Base-by-base conservation (phyloP, 768 basidiomycete genomes). In the Chlorophyllum brunneum region DNA sequence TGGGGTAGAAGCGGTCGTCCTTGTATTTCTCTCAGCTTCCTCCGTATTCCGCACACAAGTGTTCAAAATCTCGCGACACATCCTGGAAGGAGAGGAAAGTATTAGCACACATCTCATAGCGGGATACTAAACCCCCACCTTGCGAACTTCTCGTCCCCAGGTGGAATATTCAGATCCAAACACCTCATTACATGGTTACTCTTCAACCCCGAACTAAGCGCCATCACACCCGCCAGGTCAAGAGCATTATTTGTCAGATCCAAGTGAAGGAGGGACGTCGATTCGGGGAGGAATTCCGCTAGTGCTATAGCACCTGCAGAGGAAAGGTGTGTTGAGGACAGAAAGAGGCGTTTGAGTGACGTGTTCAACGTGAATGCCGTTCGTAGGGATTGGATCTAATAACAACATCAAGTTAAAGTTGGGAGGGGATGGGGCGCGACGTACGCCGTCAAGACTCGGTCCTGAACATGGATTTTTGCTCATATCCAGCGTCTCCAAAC, bases 271-370 rank as follows among this genome's bases (percentile, higher is more conserved):
- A 99, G 75, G 0, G 87, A 88, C 15, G 77, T 79, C 0, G 90
- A 86, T 65, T 98, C 95, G 0, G 95, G 94, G 0, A 98, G 80
- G 72, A 97, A 98, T 66, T 98, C 95, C 2, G 95, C 97, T 1
- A 98, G 79, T 0, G 92, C 88, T 56, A 98, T 98, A 0, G 95
- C 95, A 1, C 93, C 94, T 0, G 85, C 73, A 0, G 90, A 88
- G 0, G 81, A 80, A 62, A 98, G 79, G 3, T 75, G 73, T 0
- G 95, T 97, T 2, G 85, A 82, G 5, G 92, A 88, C 18, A 98
- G 79, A 73, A 97, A 98, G 38, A 99, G 72, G 1, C 97, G 85
- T 62, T 95, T 98, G 29, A 99, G 80, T 0, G 91, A 85, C 0
- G 83, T 86, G 64, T 98, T 97, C 50, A 95, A 78, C 0, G 93